A percentile compares a stretch with the other conserved stretches of the same genome.
These are phyloP conservation scores for Nicotiana tomentosiformis DNA, from an alignment of 257 asterid genomes.

Conservation along the genomic window DNA sequence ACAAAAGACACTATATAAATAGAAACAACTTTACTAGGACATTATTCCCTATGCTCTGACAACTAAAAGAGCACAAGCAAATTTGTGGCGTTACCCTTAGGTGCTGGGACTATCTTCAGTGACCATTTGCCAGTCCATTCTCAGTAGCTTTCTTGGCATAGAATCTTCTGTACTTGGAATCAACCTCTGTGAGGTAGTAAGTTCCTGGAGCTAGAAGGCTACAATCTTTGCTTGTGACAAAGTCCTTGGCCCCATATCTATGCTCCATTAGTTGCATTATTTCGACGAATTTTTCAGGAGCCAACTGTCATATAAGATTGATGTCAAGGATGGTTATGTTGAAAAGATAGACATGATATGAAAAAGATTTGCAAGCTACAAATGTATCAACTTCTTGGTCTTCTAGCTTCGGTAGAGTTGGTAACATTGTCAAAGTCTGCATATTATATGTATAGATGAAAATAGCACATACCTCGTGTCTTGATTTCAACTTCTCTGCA, in stretches of 20 bases:
- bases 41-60: slow-evolving; percentile 21
- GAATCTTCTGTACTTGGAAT: slow-evolving; percentile 84
- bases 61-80: slow-evolving; percentile 21
- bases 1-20: not conserved
- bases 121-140: slow-evolving; percentile 66
- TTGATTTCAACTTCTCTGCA: slow-evolving; percentile 64
- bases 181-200: slow-evolving; percentile 92
- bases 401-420: not conserved
- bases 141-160: slow-evolving; percentile 64
- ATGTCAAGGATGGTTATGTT: not conserved
- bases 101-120: slow-evolving; percentile 31
- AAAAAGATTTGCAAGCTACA: not conserved
- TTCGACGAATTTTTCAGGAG: slow-evolving; percentile 80
- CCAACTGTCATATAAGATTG: slow-evolving; percentile 35
- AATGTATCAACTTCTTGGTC: not conserved
- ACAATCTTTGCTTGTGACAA: slow-evolving; percentile 69
- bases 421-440: not conserved
- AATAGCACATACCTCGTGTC: slow-evolving; percentile 67
- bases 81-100: not conserved
- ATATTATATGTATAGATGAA: not conserved
- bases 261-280: slow-evolving; percentile 94
- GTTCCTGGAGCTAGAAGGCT: slow-evolving; percentile 87
- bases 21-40: not conserved
- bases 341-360: not conserved
- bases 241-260: slow-evolving; percentile 92